phyloP scores from a whole-genome alignment of 2,329 filamentous ascomycete genomes.

The Trichophyton verrucosum region DNA sequence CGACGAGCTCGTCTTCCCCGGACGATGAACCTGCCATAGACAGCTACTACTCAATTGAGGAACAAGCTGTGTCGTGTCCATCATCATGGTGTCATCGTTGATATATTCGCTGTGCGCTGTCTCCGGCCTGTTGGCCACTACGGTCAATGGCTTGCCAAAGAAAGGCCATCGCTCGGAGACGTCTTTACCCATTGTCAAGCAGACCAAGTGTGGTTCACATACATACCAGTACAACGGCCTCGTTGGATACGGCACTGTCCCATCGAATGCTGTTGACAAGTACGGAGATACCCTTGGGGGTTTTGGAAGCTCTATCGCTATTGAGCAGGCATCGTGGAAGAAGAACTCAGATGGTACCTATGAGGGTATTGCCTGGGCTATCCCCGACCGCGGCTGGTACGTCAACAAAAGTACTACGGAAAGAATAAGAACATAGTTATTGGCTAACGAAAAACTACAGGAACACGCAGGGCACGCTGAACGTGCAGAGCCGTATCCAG shows the following conservation, averaged over 20 bases:
- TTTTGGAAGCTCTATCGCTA: conserved; percentile 52
- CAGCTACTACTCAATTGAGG: too few relatives aligned
- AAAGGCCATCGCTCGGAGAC: neutral
- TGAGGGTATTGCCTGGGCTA: conserved; percentile 47
- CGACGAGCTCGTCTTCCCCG: neutral
- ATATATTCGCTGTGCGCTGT: neutral
- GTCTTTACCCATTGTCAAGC: conserved; percentile 26
- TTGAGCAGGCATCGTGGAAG: conserved; percentile 49
- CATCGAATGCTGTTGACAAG: conserved; percentile 49
- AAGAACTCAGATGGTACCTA: conserved; percentile 42
- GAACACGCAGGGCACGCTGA: conserved; percentile 60
- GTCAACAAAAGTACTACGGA: conserved; percentile 6
- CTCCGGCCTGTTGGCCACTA: conserved; percentile 9
- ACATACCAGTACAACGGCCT: conserved; percentile 55
- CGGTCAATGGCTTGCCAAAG: conserved; percentile 10
- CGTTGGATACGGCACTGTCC: conserved; percentile 53
- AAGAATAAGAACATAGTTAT: neutral
- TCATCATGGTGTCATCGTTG: conserved; percentile 18
- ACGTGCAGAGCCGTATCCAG: conserved; percentile 56
- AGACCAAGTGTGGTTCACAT: conserved; percentile 47
- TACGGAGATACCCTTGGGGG: conserved; percentile 58
- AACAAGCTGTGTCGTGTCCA: neutral
- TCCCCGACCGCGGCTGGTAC: conserved; percentile 58
- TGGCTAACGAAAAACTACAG: conserved; percentile 15
- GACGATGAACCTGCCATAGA: too few relatives aligned